Conservation (phyloP, 345 rosid species). For the Turritis glabra region DNA sequence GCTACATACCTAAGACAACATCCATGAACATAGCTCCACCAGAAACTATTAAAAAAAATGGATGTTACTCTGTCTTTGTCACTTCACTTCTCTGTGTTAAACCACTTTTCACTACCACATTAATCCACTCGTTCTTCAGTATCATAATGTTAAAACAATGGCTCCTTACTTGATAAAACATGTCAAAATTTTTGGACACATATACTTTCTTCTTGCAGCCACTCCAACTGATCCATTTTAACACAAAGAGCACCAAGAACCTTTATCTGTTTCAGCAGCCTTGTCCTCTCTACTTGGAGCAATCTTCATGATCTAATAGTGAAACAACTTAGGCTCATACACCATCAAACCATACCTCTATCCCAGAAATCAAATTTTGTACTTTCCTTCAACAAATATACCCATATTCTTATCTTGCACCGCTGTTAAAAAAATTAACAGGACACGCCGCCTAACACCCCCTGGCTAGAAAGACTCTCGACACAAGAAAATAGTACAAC, state of each 20-base stretch:
- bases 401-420: too few relatives aligned
- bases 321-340: too few relatives aligned
- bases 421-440: too few relatives aligned
- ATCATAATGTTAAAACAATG: not conserved
- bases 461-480: too few relatives aligned
- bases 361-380: too few relatives aligned
- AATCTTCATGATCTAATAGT: too few relatives aligned
- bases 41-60: not conserved
- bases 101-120: not conserved
- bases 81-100: not conserved
- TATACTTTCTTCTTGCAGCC: not conserved
- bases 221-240: not conserved
- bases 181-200: not conserved
- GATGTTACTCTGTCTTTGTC: not conserved
- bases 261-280: not conserved
- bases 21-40: not conserved
- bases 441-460: not conserved
- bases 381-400: too few relatives aligned
- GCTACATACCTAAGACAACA: not conserved
- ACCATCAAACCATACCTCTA: too few relatives aligned
- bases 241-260: not conserved
- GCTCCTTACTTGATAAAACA: not conserved
- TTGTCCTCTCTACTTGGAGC: not conserved
- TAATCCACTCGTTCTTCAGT: not conserved
- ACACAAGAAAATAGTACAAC: too few relatives aligned